phyloP scores from a whole-genome alignment of 2,329 filamentous ascomycete genomes.

The Thelonectria rubi region DNA sequence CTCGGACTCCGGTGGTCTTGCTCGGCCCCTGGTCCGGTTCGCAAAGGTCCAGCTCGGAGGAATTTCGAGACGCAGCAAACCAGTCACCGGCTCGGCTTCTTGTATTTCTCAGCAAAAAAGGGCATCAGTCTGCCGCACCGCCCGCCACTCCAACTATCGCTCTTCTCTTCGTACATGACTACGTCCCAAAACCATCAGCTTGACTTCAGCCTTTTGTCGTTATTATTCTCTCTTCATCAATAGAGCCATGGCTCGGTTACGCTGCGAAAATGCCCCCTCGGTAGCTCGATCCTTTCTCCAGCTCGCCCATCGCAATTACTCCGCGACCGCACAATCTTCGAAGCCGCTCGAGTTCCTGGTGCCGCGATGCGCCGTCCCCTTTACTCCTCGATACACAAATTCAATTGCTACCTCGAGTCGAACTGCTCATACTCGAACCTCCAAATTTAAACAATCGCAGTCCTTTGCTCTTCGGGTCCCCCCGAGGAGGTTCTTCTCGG shows the following conservation, averaged over 20 bases:
- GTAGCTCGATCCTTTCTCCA: constrained; percentile 54
- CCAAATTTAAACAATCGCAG: constrained; percentile 2
- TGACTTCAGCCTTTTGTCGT: not conserved
- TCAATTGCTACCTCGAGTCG: not conserved
- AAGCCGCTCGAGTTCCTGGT: constrained; percentile 52
- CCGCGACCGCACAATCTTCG: constrained; percentile 38
- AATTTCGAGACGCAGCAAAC: constrained; percentile 38
- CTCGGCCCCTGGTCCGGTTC: constrained; percentile 28
- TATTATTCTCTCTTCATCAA: constrained; percentile 3
- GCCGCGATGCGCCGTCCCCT: constrained; percentile 43
- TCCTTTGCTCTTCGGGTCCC: constrained; percentile 16
- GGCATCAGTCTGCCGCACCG: constrained; percentile 29
- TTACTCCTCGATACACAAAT: constrained; percentile 11
- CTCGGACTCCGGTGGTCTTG: constrained; percentile 27
- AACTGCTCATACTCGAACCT: constrained; percentile 1
- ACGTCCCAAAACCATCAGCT: not conserved
- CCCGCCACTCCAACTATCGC: constrained; percentile 22
- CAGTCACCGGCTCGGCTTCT: constrained; percentile 33
- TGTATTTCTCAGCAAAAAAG: constrained; percentile 44
- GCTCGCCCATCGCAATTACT: constrained; percentile 49
- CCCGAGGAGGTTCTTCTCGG: constrained; percentile 48
- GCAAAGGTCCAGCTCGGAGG: constrained; percentile 17
- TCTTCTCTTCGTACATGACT: constrained; percentile 16
- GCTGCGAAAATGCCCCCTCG: constrained; percentile 52
- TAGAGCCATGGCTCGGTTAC: constrained; percentile 45